These are phyloP conservation scores for Dimargaris verticillata DNA, from an alignment of 192 early-diverging fungal genomes.

Conservation along the genomic window DNA sequence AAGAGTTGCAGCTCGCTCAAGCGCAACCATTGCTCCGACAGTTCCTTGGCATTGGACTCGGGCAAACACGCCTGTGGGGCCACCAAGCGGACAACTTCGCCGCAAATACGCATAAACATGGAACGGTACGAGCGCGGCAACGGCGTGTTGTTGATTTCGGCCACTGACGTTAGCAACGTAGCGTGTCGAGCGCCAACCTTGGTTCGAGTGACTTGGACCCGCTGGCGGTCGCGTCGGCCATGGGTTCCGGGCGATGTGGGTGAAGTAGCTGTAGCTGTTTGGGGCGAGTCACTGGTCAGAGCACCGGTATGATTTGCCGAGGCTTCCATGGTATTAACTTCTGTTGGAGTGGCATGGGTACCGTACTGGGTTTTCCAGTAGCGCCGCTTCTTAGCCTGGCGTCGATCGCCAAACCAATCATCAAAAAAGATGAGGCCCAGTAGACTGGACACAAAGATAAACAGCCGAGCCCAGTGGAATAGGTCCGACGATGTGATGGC, in stretches of 20 bases:
- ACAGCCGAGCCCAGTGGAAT: neutral
- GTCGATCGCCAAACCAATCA: constrained; percentile 8
- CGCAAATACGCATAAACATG: constrained; percentile 1
- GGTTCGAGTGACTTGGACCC: neutral
- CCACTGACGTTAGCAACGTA: neutral
- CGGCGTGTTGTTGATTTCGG: constrained; percentile 8
- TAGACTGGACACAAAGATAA: constrained; percentile 4
- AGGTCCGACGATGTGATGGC: neutral
- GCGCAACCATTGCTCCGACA: constrained; percentile 3
- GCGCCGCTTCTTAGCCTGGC: neutral
- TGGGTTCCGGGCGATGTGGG: neutral
- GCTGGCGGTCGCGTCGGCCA: neutral
- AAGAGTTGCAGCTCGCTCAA: constrained; percentile 10
- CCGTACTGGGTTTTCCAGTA: constrained; percentile 4
- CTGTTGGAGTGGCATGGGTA: neutral
- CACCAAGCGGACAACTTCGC: constrained; percentile 1
- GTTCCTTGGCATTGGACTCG: neutral
- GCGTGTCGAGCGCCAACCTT: neutral
- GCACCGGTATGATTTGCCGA: neutral
- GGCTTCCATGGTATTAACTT: neutral
- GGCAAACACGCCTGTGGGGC: constrained; percentile 9
- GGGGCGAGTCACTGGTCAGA: neutral
- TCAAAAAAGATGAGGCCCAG: constrained; percentile 5
- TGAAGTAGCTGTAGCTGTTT: neutral
- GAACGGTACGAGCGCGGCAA: constrained; percentile 8